These are phyloP conservation scores for Penicillium fimorum DNA, from an alignment of 495 filamentous ascomycete genomes.

Conservation along the genomic window DNA sequence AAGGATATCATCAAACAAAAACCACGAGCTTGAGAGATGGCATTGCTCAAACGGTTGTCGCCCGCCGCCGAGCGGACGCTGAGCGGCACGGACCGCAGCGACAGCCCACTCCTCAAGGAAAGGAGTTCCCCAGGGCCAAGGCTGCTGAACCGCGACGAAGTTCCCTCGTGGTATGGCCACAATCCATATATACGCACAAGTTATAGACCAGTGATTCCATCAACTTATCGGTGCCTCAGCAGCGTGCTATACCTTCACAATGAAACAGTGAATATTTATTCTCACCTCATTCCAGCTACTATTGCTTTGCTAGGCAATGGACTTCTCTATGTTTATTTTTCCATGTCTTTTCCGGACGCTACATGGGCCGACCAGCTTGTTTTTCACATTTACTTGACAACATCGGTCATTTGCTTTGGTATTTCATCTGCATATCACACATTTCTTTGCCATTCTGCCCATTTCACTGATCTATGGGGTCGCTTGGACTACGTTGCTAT, in stretches of 20 bases:
- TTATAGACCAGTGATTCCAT: conserved; percentile 34
- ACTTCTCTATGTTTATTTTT: conserved; percentile 24
- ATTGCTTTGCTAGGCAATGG: conserved; percentile 20
- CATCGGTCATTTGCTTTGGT: conserved; percentile 23
- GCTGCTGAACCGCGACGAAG: conserved; percentile 32
- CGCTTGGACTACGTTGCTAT: conserved; percentile 31
- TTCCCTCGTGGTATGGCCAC: conserved; percentile 34
- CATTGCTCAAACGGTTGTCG: background rate
- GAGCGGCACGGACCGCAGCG: background rate
- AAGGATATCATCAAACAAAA: background rate
- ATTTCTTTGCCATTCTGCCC: conserved; percentile 29
- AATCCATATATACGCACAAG: conserved; percentile 29
- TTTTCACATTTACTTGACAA: conserved; percentile 31
- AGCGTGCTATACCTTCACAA: conserved; percentile 37
- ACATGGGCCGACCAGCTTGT: conserved; percentile 23
- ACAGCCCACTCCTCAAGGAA: background rate
- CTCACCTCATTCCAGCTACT: conserved; percentile 30
- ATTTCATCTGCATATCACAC: conserved; percentile 33
- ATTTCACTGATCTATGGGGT: conserved; percentile 23
- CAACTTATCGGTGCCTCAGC: conserved; percentile 25
- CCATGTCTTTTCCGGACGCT: conserved; percentile 19
- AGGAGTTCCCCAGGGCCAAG: background rate
- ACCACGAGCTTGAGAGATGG: background rate
- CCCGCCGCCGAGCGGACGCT: background rate
- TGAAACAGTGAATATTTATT: conserved; percentile 37